Base-by-base conservation (phyloP, 768 basidiomycete genomes). In the Infundibulicybe gibba region DNA sequence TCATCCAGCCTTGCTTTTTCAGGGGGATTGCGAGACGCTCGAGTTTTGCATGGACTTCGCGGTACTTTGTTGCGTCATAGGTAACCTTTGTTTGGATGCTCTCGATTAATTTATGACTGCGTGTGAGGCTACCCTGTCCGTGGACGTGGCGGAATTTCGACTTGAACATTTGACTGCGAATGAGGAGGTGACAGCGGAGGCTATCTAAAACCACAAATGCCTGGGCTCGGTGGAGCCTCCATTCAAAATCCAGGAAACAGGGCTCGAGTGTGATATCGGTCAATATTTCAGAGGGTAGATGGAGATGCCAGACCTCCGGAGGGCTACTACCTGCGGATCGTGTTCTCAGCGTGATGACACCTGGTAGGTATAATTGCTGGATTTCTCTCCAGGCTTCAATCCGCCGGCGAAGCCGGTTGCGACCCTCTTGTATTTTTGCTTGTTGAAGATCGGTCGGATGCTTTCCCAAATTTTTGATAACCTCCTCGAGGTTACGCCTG, bases 291-390 rank as follows among this genome's bases (percentile, higher is more conserved):
- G 44, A 52, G 12, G 40, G 41, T 11, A 54, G 49, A 1, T 25
- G 40, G 4, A 53, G 43, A 10, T 44, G 11, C 1, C 44, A 13
- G 5, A 40, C 33, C 3, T 25, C 11, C 14, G 30, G 43, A 8
- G 25, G 25, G 3, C 8, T 25, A 3, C 47, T 41, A 11, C 33
- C 37, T 10, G 47, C 38, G 2, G 43, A 43, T 21, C 37, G 31
- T 1, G 25, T 3, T 12, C 32, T 44, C 4, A 54, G 25, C 2
- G 40, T 30, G 0, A 45, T 44, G 1, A 52, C 49, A 1, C 19
- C 43, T 2, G 64, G 65, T 32, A 64, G 63, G 33, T 68, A 66
- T 1, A 66, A 44, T 8, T 52, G 41, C 41, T 67, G 66, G 10
- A 64, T 48, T 1, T 14, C 32, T 2, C 35, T 39, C 66, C 66